Evolutionary conservation across 1,284 basidiomycete genomes (phyloP).

Genomic region (Fistulinella staudtii): DNA sequence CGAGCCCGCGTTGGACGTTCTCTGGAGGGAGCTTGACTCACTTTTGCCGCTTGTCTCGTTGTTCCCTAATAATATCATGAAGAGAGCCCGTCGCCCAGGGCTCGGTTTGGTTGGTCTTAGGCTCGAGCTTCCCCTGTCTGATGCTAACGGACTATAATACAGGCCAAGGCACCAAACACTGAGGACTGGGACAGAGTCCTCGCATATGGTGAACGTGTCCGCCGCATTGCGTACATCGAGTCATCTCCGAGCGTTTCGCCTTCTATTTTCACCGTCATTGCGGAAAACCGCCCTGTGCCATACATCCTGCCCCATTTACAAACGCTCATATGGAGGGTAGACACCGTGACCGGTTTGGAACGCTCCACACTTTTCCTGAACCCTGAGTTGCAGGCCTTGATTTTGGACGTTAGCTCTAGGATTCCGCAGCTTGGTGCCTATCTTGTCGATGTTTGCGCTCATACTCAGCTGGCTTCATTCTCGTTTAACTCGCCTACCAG

Average conservation of each 20-base stretch:
- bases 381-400: conserved; percentile 53
- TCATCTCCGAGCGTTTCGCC: conserved; percentile 55
- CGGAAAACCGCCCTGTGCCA: conserved; percentile 54
- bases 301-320: conserved; percentile 67
- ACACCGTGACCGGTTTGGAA: conserved; percentile 59
- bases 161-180: conserved; percentile 58
- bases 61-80: conserved; percentile 63
- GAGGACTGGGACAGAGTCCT: conserved; percentile 66
- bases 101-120: conserved; percentile 62
- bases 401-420: conserved; percentile 56
- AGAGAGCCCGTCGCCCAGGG: conserved; percentile 63
- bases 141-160: conserved; percentile 8
- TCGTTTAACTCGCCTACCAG: conserved; percentile 63
- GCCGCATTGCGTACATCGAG: conserved; percentile 66
- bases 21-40: conserved; percentile 76
- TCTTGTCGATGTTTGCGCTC: conserved; percentile 56
- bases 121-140: conserved; percentile 6
- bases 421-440: conserved; percentile 57
- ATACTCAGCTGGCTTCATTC: conserved; percentile 58
- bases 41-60: conserved; percentile 64
- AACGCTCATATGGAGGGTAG: conserved; percentile 66
- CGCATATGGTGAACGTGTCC: conserved; percentile 61
- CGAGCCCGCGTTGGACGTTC: conserved; percentile 64
- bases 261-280: conserved; percentile 61
- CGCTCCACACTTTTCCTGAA: conserved; percentile 61